phyloP scores from a whole-genome alignment of 768 basidiomycete species.

The Tricholoma terreum region DNA sequence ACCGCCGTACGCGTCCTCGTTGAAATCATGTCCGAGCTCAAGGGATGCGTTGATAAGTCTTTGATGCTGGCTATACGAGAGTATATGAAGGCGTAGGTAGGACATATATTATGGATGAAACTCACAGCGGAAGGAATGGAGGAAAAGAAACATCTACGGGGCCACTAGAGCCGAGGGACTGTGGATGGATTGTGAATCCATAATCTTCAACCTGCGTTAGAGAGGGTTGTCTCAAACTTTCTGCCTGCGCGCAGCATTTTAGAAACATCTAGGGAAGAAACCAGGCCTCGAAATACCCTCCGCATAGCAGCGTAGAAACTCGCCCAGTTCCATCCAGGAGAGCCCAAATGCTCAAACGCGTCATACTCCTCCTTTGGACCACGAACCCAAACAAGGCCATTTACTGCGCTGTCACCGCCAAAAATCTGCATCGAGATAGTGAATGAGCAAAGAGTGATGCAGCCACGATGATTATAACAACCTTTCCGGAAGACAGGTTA shows the following conservation, averaged over 20 bases:
- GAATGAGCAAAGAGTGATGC: not conserved
- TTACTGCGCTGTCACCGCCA: constrained; percentile 34
- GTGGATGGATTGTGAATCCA: constrained; percentile 20
- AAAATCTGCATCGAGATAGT: constrained; percentile 22
- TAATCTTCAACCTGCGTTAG: constrained; percentile 16
- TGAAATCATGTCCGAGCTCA: constrained; percentile 30
- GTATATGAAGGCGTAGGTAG: not conserved
- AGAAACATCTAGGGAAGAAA: not conserved
- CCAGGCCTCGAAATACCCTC: constrained; percentile 14
- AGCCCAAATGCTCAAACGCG: constrained; percentile 24
- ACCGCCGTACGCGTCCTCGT: constrained; percentile 27
- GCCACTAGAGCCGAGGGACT: constrained; percentile 23
- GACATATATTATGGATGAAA: not conserved
- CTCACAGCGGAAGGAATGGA: constrained; percentile 27
- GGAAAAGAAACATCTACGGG: constrained; percentile 30
- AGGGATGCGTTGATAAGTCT: constrained; percentile 29
- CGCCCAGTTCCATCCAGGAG: constrained; percentile 36
- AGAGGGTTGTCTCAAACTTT: constrained; percentile 24
- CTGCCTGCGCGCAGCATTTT: constrained; percentile 16
- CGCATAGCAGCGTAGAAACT: constrained; percentile 31
- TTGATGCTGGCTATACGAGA: constrained; percentile 22
- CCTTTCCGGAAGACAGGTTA: constrained; percentile 29
- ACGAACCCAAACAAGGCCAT: constrained; percentile 34
- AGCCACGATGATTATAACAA: not conserved
- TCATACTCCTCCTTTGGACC: constrained; percentile 30